phyloP scores from a whole-genome alignment of 1,284 basidiomycete genomes.

The Rhodotorula mucilaginosa region DNA sequence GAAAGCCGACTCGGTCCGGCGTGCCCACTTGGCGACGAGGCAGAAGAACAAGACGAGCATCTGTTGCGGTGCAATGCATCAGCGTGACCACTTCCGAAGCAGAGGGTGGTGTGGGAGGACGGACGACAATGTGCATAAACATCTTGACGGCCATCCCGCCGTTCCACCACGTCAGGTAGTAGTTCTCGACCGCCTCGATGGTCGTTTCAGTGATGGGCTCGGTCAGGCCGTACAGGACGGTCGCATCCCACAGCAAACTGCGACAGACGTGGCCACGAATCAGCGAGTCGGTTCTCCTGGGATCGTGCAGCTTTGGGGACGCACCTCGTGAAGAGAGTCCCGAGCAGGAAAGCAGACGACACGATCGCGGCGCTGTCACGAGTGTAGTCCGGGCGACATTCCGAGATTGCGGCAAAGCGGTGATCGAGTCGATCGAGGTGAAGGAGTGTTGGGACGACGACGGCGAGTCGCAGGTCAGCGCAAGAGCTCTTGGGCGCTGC shows the following conservation, averaged over 20 bases:
- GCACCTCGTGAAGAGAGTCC: conserved; percentile 36
- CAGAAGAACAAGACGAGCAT: conserved; percentile 32
- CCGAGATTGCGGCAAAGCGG: not conserved
- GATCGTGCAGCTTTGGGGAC: not conserved
- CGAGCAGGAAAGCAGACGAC: conserved; percentile 32
- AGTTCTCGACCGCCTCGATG: conserved; percentile 34
- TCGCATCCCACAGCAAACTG: conserved; percentile 33
- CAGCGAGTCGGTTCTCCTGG: too few relatives aligned
- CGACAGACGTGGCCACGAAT: too few relatives aligned
- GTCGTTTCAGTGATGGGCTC: conserved; percentile 2
- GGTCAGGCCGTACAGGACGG: conserved; percentile 32
- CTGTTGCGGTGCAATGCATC: conserved; percentile 4
- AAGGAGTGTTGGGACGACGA: not conserved
- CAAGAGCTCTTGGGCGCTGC: not conserved
- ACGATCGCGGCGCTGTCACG: conserved; percentile 24
- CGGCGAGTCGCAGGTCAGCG: not conserved
- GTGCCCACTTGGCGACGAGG: conserved; percentile 36
- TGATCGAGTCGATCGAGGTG: not conserved
- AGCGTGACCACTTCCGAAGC: not conserved
- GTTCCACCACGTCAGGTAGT: conserved; percentile 42
- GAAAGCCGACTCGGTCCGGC: conserved; percentile 32
- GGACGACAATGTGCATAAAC: conserved; percentile 38
- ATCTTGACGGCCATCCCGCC: conserved; percentile 39
- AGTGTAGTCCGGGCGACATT: not conserved
- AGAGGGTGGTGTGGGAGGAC: not conserved